A percentile compares a stretch with the other conserved stretches of the same genome.
Conservation (phyloP, 148 eudicot genomes). For the Chenopodium formosanum region DNA sequence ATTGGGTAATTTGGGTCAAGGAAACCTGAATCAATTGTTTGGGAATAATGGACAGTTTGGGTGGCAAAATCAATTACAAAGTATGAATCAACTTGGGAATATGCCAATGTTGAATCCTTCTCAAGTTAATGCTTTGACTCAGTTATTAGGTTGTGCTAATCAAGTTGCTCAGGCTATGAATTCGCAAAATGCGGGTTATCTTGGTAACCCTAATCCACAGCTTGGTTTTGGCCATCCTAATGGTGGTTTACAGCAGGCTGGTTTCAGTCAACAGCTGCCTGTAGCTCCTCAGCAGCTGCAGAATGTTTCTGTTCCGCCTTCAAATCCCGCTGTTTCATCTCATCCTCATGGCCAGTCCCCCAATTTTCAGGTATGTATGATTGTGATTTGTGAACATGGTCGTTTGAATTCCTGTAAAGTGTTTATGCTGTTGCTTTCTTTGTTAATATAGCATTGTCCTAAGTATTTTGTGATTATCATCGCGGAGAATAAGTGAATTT, state of each 20-base stretch:
- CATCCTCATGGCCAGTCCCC: conserved; percentile 32
- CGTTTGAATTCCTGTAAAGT: background rate
- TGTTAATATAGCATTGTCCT: background rate
- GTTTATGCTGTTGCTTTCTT: background rate
- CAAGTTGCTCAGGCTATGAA: conserved; percentile 44
- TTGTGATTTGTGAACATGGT: background rate
- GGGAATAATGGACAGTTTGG: conserved; percentile 36
- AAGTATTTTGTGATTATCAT: background rate
- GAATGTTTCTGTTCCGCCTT: conserved; percentile 32
- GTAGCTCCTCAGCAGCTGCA: conserved; percentile 35
- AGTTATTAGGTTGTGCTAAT: conserved; percentile 37
- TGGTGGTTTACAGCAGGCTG: conserved; percentile 38
- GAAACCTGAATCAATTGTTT: conserved; percentile 15
- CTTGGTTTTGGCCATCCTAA: conserved; percentile 32
- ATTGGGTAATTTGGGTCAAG: conserved; percentile 29
- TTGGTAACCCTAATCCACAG: conserved; percentile 43
- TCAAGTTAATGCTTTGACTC: conserved; percentile 40
- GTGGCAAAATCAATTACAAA: conserved; percentile 38
- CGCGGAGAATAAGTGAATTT: too few species aligned
- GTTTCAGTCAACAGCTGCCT: conserved; percentile 37
- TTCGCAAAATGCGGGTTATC: conserved; percentile 41
- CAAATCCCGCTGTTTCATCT: conserved; percentile 23
- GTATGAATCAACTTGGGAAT: conserved; percentile 32
- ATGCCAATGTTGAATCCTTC: conserved; percentile 27
- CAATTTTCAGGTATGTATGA: conserved; percentile 47